Percentiles rank a stretch among this genome's conserved stretches.
phyloP scores from a whole-genome alignment of 345 rosid genomes.

The Luvunga scandens region DNA sequence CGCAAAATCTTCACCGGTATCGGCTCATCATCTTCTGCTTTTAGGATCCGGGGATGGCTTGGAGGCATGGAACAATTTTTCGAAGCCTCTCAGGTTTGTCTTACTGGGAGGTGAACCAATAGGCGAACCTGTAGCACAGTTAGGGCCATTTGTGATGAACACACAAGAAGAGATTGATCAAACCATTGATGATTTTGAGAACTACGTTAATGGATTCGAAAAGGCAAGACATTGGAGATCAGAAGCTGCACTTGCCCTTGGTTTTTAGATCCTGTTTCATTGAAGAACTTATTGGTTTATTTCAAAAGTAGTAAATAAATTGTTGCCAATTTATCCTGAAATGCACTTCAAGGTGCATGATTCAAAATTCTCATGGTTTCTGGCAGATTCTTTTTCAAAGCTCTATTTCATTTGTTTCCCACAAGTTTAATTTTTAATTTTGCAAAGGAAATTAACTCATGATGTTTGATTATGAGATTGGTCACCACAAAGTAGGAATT shows the following conservation, averaged over 20 bases:
- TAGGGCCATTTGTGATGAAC: slow-evolving; percentile 93
- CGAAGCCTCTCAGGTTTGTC: slow-evolving; percentile 55
- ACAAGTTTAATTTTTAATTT: too few species aligned
- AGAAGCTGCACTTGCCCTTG: slow-evolving; percentile 44
- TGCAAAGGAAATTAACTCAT: not conserved
- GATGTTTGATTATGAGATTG: not conserved
- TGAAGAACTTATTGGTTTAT: slow-evolving; percentile 4
- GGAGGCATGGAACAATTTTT: slow-evolving; percentile 73
- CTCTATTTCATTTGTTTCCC: not conserved
- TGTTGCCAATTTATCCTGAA: not conserved
- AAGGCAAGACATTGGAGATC: slow-evolving; percentile 83
- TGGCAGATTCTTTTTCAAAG: not conserved
- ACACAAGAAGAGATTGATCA: slow-evolving; percentile 74
- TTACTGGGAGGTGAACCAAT: slow-evolving; percentile 81
- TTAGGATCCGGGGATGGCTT: slow-evolving; percentile 55
- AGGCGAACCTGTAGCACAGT: slow-evolving; percentile 68
- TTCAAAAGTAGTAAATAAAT: not conserved
- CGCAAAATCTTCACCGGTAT: slow-evolving; percentile 26
- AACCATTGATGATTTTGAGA: slow-evolving; percentile 69
- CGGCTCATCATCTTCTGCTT: slow-evolving; percentile 63
- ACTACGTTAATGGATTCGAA: slow-evolving; percentile 71
- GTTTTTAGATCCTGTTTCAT: slow-evolving; percentile 24
- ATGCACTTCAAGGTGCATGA: not conserved
- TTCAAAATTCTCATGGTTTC: not conserved
- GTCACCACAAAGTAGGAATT: not conserved